Percentiles rank a stretch among this genome's conserved stretches.
Evolutionary conservation across 768 basidiomycete species (phyloP).

Genomic region (Dioszegia crocea): DNA sequence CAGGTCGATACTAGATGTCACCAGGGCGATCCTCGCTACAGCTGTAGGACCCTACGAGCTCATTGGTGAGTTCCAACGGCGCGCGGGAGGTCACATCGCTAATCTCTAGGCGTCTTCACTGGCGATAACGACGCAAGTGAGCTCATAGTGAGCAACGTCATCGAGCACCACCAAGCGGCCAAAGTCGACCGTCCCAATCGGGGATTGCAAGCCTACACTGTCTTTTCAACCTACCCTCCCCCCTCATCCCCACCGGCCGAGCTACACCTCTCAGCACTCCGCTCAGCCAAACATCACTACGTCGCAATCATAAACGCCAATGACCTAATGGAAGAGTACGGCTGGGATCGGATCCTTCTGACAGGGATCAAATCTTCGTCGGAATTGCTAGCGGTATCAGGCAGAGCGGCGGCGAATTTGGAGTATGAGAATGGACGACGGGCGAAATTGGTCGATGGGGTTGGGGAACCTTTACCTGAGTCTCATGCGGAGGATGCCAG

Average conservation of each 20-base stretch:
- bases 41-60: conserved; percentile 12
- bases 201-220: neutral
- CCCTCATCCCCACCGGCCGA: neutral
- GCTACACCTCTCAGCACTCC: conserved; percentile 1
- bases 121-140: conserved; percentile 1
- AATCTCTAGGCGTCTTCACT: conserved; percentile 15
- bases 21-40: neutral
- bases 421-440: neutral
- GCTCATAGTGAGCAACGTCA: neutral
- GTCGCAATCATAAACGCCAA: conserved; percentile 4
- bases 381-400: conserved; percentile 3
- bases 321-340: conserved; percentile 7
- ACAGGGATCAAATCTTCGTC: conserved; percentile 3
- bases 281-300: neutral
- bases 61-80: neutral
- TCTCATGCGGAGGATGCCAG: conserved; percentile 3
- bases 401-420: conserved; percentile 6
- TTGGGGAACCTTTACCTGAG: conserved; percentile 3
- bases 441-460: neutral
- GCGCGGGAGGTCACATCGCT: neutral
- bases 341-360: conserved; percentile 9
- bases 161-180: neutral
- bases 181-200: conserved; percentile 1
- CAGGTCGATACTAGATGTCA: neutral
- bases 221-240: neutral